These are phyloP conservation scores for Ogataea salicorniae DNA, from an alignment of 805 yeast genomes.

Conservation along the genomic window DNA sequence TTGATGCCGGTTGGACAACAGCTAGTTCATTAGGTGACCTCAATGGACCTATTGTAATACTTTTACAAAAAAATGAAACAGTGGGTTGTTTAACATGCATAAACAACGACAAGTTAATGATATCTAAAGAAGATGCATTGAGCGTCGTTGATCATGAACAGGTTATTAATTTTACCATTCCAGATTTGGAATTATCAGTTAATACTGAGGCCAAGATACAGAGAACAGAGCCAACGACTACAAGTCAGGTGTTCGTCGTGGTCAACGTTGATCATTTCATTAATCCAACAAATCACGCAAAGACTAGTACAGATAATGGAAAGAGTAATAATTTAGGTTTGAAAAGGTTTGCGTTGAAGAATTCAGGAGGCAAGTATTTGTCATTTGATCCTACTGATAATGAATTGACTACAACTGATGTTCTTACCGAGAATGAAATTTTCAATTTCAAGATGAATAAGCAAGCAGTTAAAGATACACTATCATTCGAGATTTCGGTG, in stretches of 20 bases:
- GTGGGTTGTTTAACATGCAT: slow-evolving; percentile 15
- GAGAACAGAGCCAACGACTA: slow-evolving; percentile 22
- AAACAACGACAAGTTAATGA: slow-evolving; percentile 6
- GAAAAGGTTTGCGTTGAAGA: slow-evolving; percentile 22
- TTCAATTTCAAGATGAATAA: slow-evolving; percentile 16
- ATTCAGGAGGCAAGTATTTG: slow-evolving; percentile 19
- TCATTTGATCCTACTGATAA: slow-evolving; percentile 15
- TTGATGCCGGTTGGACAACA: slow-evolving; percentile 30
- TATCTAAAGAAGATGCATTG: slow-evolving; percentile 10
- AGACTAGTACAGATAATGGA: not conserved
- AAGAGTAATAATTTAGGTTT: not conserved
- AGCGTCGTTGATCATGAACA: slow-evolving; percentile 5
- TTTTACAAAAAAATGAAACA: slow-evolving; percentile 7
- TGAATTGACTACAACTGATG: slow-evolving; percentile 18
- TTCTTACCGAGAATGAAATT: slow-evolving; percentile 25
- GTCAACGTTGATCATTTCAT: slow-evolving; percentile 21
- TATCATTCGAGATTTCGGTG: slow-evolving; percentile 10
- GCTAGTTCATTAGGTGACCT: slow-evolving; percentile 17
- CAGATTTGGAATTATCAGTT: slow-evolving; percentile 5
- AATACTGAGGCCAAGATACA: slow-evolving; percentile 8
- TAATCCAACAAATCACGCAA: not conserved
- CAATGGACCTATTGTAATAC: slow-evolving; percentile 24
- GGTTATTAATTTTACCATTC: slow-evolving; percentile 18
- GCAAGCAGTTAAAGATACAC: not conserved
- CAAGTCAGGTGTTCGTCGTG: slow-evolving; percentile 25